These are phyloP conservation scores for Rhazya stricta DNA, from an alignment of 257 asterid species.

Conservation along the genomic window DNA sequence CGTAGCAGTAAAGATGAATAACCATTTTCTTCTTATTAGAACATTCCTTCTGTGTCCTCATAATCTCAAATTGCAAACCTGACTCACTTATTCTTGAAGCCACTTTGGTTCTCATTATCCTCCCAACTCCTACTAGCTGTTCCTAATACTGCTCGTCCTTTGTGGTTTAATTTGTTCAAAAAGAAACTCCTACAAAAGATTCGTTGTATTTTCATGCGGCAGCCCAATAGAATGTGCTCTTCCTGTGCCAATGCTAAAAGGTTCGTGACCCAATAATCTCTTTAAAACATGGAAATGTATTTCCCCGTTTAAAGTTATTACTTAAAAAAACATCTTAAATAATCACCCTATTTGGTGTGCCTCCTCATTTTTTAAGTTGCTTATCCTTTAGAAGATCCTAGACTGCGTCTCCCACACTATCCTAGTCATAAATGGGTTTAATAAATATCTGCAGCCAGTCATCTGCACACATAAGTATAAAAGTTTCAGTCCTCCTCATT, in stretches of 20 bases:
- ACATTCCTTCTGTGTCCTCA: neutral
- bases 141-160: neutral
- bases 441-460: neutral
- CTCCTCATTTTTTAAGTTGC: neutral
- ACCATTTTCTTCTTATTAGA: neutral
- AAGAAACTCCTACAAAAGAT: neutral
- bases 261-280: neutral
- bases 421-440: neutral
- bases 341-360: neutral
- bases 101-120: neutral
- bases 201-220: neutral
- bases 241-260: neutral
- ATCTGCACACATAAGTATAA: neutral
- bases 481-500: neutral
- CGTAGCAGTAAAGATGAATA: neutral
- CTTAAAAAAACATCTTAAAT: neutral
- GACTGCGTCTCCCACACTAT: neutral
- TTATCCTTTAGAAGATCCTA: neutral
- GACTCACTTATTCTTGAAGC: neutral
- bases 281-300: neutral
- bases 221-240: neutral
- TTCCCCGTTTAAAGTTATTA: neutral
- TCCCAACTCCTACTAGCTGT: neutral
- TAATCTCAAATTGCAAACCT: conserved; percentile 3
- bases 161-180: neutral